A percentile compares a stretch with the other conserved stretches of the same genome.
phyloP scores from a whole-genome alignment of 2,329 filamentous ascomycete species.

The Tolypocladium amazonense region DNA sequence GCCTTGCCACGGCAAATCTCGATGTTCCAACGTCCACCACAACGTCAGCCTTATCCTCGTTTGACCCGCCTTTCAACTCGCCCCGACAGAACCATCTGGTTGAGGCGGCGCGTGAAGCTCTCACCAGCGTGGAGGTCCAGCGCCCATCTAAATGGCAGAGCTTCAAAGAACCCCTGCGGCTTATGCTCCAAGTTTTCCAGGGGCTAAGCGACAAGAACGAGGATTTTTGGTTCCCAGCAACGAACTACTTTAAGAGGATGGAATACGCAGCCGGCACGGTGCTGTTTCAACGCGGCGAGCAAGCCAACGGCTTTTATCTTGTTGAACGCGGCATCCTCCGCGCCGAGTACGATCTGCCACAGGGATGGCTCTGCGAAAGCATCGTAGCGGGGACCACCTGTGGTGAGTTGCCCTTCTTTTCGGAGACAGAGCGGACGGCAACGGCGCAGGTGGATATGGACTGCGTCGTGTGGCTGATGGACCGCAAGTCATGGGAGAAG shows the following conservation, averaged over 20 bases:
- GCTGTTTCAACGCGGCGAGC: conserved; percentile 68
- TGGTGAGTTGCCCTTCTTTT: conserved; percentile 93
- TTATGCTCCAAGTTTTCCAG: conserved; percentile 93
- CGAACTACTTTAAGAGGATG: conserved; percentile 62
- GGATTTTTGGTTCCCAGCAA: conserved; percentile 86
- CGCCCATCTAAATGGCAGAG: conserved; percentile 63
- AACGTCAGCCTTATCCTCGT: conserved; percentile 20
- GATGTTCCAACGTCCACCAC: conserved; percentile 33
- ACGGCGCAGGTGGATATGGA: conserved; percentile 77
- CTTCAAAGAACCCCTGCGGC: conserved; percentile 80
- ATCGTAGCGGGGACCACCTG: conserved; percentile 93
- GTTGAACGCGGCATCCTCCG: conserved; percentile 81
- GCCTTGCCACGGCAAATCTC: conserved; percentile 30
- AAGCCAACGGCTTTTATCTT: conserved; percentile 77
- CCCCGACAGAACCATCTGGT: conserved; percentile 71
- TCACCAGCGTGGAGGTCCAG: conserved; percentile 54
- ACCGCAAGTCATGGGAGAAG: conserved; percentile 57
- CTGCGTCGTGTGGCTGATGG: conserved; percentile 74
- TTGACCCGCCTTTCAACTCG: conserved; percentile 52
- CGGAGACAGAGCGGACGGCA: conserved; percentile 75
- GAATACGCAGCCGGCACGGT: conserved; percentile 59
- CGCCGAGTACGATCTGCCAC: conserved; percentile 82
- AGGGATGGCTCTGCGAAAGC: conserved; percentile 80
- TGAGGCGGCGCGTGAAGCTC: conserved; percentile 64
- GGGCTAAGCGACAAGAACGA: conserved; percentile 77